phyloP scores from a whole-genome alignment of 139 green algal species.

The Volvox africanus region DNA sequence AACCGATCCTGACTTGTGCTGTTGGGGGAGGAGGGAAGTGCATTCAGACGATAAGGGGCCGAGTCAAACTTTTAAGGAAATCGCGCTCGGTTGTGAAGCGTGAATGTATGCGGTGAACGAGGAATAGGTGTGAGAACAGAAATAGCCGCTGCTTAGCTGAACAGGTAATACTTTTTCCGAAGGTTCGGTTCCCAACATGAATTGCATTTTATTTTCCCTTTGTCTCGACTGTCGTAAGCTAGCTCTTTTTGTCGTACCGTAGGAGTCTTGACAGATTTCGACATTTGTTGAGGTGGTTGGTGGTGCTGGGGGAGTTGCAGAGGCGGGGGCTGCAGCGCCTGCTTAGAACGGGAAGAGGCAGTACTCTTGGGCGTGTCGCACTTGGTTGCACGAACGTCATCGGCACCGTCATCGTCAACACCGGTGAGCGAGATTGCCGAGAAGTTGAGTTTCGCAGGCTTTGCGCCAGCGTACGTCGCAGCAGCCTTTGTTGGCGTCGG shows the following conservation, averaged over 20 bases:
- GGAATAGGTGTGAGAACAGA: too few species aligned
- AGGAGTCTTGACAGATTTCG: not conserved
- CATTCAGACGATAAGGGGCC: too few species aligned
- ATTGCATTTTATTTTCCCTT: too few species aligned
- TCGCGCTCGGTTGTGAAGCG: too few species aligned
- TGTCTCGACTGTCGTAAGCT: too few species aligned
- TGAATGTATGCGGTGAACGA: too few species aligned
- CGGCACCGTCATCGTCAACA: not conserved
- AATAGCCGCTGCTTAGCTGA: too few species aligned
- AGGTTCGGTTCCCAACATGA: too few species aligned
- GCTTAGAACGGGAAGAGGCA: not conserved
- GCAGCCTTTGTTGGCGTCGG: not conserved
- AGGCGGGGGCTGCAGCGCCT: not conserved
- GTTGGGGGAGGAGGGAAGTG: too few species aligned
- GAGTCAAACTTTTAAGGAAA: too few species aligned
- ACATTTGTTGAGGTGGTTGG: not conserved
- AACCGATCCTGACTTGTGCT: not conserved
- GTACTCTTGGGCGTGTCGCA: slow-evolving; percentile 48
- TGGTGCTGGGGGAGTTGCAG: not conserved
- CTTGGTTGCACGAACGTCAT: slow-evolving; percentile 7
- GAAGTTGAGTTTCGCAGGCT: slow-evolving; percentile 9
- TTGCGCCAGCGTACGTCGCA: not conserved
- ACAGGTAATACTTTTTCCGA: too few species aligned
- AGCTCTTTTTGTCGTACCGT: not conserved
- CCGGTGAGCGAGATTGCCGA: not conserved